Base-by-base conservation (phyloP, 2,329 filamentous ascomycete genomes). In the Aspergillus sp. region DNA sequence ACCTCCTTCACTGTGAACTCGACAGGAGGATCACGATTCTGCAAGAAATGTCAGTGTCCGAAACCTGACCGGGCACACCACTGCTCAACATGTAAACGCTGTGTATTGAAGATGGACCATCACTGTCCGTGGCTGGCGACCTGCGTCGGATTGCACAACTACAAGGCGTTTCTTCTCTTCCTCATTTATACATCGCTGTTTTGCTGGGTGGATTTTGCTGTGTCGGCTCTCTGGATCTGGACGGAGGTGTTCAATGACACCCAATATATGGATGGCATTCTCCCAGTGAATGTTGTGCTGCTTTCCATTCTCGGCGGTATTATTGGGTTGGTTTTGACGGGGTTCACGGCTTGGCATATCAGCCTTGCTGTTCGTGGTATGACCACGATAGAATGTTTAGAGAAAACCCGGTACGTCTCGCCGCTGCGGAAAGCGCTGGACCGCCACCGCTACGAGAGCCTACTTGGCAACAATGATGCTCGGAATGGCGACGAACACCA, bases 21-120 rank as follows among this genome's bases (percentile, higher is more conserved):
- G 57, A 92, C 90, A 43, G 95, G 95, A 67, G 90, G 90, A 68
- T 78, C 90, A 52, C 86, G 95, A 55, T 98, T 89, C 79, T 99
- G 95, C 83, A 98, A 98, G 79, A 99, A 99, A 78, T 99, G 95
- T 75, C 90, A 96, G 78, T 88, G 88, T 52, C 86, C 90, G 62
- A 99, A 99, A 79, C 95, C 95, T 43, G 95, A 99, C 77, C 90
- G 95, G 60, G 87, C 93, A 33, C 95, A 99, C 75, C 95, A 99
- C 79, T 99, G 95, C 82, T 96, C 91, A 11, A 96, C 92, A 4
- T 99, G 95, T 77, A 86, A 89, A 65, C 89, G 90, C 69, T 99
- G 95, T 74, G 93, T 99, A 24, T 82, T 99, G 74, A 99, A 99
- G 81, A 99, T 99, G 95, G 95, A 99, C 73, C 95, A 99, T 75